phyloP scores from a whole-genome alignment of 2,329 filamentous ascomycete species.

The Epichloe sp. region DNA sequence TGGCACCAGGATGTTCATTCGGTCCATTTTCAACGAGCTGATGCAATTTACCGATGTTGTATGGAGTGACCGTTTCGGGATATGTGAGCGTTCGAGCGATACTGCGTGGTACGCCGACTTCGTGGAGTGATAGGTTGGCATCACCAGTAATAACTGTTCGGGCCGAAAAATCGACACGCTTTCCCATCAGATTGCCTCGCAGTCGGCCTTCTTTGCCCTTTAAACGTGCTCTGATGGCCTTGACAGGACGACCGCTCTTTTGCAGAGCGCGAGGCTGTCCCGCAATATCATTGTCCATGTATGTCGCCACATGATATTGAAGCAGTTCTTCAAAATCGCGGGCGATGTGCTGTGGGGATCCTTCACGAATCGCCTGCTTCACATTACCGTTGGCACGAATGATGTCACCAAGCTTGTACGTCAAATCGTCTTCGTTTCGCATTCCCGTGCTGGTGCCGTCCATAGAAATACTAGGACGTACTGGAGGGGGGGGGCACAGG shows the following conservation, averaged over 20 bases:
- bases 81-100: conserved; percentile 92
- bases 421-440: conserved; percentile 96
- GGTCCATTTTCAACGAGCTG: conserved; percentile 85
- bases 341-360: conserved; percentile 81
- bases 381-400: conserved; percentile 96
- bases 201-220: conserved; percentile 99
- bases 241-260: conserved; percentile 92
- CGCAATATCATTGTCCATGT: conserved; percentile 99
- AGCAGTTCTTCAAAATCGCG: conserved; percentile 83
- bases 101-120: conserved; percentile 90
- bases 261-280: conserved; percentile 88
- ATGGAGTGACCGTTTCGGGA: conserved; percentile 91
- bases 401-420: conserved; percentile 97
- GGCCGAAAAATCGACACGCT: conserved; percentile 97
- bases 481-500: conserved; percentile 95
- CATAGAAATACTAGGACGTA: conserved; percentile 93
- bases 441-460: conserved; percentile 86
- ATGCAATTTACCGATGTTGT: conserved; percentile 91
- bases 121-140: conserved; percentile 87
- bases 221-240: conserved; percentile 88
- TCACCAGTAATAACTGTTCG: conserved; percentile 99
- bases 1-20: conserved; percentile 87
- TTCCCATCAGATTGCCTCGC: conserved; percentile 97
- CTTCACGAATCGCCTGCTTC: conserved; percentile 77
- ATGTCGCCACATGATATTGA: conserved; percentile 96